These are phyloP conservation scores for Yamadazyma insecticola DNA, from an alignment of 805 yeast species.

Conservation along the genomic window DNA sequence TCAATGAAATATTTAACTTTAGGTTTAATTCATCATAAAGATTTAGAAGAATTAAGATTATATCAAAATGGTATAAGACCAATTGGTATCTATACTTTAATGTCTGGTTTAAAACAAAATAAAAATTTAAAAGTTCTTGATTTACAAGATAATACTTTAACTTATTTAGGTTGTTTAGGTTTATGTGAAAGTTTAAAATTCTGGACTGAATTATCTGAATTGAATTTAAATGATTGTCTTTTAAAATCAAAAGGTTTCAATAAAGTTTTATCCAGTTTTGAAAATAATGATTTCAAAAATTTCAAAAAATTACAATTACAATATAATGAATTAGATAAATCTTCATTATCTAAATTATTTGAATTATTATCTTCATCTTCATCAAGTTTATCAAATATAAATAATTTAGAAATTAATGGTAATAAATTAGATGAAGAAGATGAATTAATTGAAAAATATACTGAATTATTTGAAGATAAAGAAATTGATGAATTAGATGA, in stretches of 20 bases:
- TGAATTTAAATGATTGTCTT: conserved; percentile 86
- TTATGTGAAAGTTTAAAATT: conserved; percentile 39
- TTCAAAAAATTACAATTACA: conserved; percentile 7
- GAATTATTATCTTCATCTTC: conserved; percentile 46
- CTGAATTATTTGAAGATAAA: conserved; percentile 59
- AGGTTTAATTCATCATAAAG: conserved; percentile 76
- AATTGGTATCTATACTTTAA: conserved; percentile 67
- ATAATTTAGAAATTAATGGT: conserved; percentile 82
- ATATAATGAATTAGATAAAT: conserved; percentile 35
- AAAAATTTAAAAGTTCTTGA: conserved; percentile 64
- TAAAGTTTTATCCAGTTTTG: conserved; percentile 21
- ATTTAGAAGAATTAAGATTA: conserved; percentile 67
- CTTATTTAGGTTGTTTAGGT: conserved; percentile 60
- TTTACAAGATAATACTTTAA: conserved; percentile 93
- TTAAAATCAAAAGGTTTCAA: conserved; percentile 75
- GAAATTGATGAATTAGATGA: conserved; percentile 93
- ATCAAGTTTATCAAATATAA: conserved; percentile 55
- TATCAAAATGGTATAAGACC: conserved; percentile 98
- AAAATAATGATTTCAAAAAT: too few relatives aligned
- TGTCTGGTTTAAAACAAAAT: conserved; percentile 66
- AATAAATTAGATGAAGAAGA: conserved; percentile 89
- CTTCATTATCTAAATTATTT: conserved; percentile 56
- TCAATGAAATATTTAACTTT: conserved; percentile 80
- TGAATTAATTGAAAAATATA: conserved; percentile 57
- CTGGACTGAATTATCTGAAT: conserved; percentile 71